phyloP scores from a whole-genome alignment of 2,329 filamentous ascomycete species.

The Pseudogymnoascus sp. region DNA sequence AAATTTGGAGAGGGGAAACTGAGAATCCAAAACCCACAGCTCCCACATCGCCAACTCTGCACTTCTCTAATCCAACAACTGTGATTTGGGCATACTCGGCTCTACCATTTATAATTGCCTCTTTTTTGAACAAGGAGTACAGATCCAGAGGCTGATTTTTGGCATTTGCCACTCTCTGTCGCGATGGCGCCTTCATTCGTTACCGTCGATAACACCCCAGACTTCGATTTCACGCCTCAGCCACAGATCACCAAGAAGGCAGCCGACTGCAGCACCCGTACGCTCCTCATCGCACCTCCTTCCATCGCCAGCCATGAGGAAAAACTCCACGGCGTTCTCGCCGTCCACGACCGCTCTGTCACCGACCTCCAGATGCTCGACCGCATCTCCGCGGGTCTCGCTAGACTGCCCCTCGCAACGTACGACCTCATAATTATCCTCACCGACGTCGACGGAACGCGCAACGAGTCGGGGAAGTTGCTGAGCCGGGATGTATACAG shows the following conservation, averaged over 20 bases:
- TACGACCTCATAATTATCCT: constrained; percentile 84
- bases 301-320: constrained; percentile 81
- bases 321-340: constrained; percentile 62
- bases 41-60: constrained; percentile 1
- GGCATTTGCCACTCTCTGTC: constrained; percentile 8
- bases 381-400: constrained; percentile 73
- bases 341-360: constrained; percentile 61
- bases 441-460: constrained; percentile 63
- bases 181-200: constrained; percentile 24
- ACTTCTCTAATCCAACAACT: neutral
- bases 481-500: constrained; percentile 61
- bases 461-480: constrained; percentile 53
- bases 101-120: neutral
- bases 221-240: constrained; percentile 21
- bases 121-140: neutral
- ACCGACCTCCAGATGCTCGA: constrained; percentile 98
- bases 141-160: neutral
- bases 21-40: neutral
- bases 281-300: constrained; percentile 80
- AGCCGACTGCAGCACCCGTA: constrained; percentile 32
- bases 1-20: constrained; percentile 5
- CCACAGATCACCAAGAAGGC: constrained; percentile 13
- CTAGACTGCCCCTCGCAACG: constrained; percentile 63
- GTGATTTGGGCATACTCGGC: neutral
- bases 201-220: constrained; percentile 25